These are phyloP conservation scores for Helotiales sp. DNA, from an alignment of 2,329 filamentous ascomycete species.

Conservation along the genomic window DNA sequence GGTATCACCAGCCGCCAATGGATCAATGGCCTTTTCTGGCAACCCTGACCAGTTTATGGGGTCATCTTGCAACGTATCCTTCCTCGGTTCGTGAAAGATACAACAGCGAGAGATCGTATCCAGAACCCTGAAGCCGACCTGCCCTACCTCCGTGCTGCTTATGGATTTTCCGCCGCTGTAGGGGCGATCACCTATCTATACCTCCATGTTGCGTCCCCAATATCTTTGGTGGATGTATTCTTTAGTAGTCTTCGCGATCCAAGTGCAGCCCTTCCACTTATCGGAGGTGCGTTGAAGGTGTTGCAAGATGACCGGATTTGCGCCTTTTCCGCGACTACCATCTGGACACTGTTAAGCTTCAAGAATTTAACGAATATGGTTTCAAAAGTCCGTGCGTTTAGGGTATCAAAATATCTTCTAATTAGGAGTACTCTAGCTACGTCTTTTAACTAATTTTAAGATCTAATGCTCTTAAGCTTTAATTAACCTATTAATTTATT, in stretches of 20 bases:
- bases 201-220: conserved; percentile 27
- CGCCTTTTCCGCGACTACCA: conserved; percentile 31
- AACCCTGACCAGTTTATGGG: conserved; percentile 45
- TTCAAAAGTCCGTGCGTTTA: no score
- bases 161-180: conserved; percentile 26
- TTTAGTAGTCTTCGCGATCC: conserved; percentile 38
- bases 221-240: conserved; percentile 33
- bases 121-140: conserved; percentile 37
- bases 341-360: conserved; percentile 44
- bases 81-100: conserved; percentile 28
- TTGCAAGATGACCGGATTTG: conserved; percentile 38
- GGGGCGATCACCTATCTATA: conserved; percentile 28
- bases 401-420: no score
- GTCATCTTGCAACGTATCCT: conserved; percentile 31
- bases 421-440: no score
- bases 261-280: conserved; percentile 7
- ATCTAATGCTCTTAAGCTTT: no score
- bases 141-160: conserved; percentile 35
- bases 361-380: no score
- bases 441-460: no score
- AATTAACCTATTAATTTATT: no score
- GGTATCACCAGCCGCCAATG: conserved; percentile 35
- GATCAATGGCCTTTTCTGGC: conserved; percentile 47
- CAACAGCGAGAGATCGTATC: conserved; percentile 28
- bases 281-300: conserved; percentile 25